Base-by-base conservation (phyloP, 768 basidiomycete species). In the Kwoniella bestiolae region DNA sequence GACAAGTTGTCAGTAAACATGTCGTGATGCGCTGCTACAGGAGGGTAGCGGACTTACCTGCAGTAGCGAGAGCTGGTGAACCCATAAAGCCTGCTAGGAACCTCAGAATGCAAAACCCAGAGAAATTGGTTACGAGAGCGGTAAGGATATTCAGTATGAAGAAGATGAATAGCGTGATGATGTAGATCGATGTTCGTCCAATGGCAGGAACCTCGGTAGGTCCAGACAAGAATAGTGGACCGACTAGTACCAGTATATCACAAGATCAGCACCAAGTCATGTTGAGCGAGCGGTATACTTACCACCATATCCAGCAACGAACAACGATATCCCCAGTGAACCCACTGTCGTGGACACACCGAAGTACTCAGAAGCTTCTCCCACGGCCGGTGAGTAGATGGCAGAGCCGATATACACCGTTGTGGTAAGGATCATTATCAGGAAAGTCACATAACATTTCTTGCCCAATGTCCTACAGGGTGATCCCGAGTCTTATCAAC, bases 51-150 rank as follows among this genome's bases (percentile, higher is more conserved):
- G 18, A 58, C 56, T 50, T 45, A 68, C 75, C 72, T 32, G 73
- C 75, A 5, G 72, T 72, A 23, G 75, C 75, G 2, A 77, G 44
- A 12, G 68, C 67, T 12, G 75, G 75, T 11, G 65, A 67, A 5
- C 73, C 71, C 28, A 73, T 60, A 62, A 77, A 77, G 8, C 75
- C 75, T 35, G 73, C 60, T 14, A 77, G 46, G 41, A 68, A 71
- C n/a, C 75, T 59, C 23, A 73, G 32, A 8, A 71, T 67, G 25
- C 63, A 60, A 23, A 77, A 66, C 4, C 68, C 67, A 12, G 65
- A 63, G 45, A 72, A 68, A 62, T 77, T 77, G 14, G 56, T 56
- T 6, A 68, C 70, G 11, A 66, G 34, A 1, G 64, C 60, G 44
- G 62, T 73, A 0, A 69, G 69, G 12, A 73, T 47, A 23, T 73